Evolutionary conservation across 345 rosid species (phyloP).

Genomic region (Mangifera indica): DNA sequence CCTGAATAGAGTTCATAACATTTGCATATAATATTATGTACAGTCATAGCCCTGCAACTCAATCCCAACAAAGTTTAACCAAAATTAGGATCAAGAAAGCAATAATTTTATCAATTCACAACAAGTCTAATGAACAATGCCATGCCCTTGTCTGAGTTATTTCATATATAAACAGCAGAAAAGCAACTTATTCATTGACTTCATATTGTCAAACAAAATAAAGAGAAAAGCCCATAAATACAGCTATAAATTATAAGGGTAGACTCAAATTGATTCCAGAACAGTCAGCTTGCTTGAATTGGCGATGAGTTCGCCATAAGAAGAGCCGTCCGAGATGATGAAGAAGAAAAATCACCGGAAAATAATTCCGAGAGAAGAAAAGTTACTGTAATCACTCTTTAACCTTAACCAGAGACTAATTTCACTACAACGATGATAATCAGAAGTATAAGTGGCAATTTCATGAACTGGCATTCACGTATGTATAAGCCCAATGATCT

Average conservation of each 20-base stretch:
- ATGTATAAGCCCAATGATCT: constrained; percentile 45
- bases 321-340: not conserved
- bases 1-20: not conserved
- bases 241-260: no score
- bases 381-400: not conserved
- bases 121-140: not conserved
- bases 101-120: not conserved
- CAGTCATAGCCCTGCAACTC: not conserved
- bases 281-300: no score
- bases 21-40: not conserved
- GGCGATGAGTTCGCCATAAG: no score
- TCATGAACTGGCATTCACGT: constrained; percentile 53
- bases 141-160: not conserved
- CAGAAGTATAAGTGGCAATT: constrained; percentile 44
- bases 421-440: constrained; percentile 41
- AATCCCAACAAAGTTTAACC: not conserved
- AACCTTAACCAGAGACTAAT: constrained; percentile 36
- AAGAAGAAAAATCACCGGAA: not conserved
- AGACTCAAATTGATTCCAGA: no score
- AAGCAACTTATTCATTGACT: no score
- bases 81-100: not conserved
- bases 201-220: no score
- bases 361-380: no score
- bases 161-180: no score
- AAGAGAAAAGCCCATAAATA: no score